Evolutionary conservation across 257 asterid genomes (phyloP).

Genomic region (Catharanthus roseus): DNA sequence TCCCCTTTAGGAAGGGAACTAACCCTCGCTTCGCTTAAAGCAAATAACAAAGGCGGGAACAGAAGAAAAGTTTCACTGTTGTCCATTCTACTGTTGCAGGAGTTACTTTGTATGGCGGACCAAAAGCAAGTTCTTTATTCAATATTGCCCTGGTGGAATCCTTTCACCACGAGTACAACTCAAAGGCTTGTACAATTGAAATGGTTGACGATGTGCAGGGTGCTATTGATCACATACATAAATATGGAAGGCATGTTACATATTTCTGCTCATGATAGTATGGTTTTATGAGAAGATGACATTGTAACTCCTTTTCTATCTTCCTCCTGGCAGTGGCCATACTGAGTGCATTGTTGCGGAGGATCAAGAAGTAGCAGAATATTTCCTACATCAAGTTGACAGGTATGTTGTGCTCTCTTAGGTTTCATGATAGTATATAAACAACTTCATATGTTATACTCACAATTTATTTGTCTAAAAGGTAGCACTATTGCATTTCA

Average conservation of each 20-base stretch:
- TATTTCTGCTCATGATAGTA: conserved; percentile 1
- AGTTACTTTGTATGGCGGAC: conserved; percentile 51
- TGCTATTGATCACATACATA: conserved; percentile 46
- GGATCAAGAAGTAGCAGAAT: conserved; percentile 24
- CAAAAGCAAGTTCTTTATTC: conserved; percentile 39
- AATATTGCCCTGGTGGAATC: conserved; percentile 28
- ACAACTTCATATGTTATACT: neutral
- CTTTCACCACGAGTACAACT: conserved; percentile 52
- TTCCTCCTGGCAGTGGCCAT: conserved; percentile 26
- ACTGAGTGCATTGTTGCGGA: conserved; percentile 33
- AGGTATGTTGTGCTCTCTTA: conserved; percentile 32
- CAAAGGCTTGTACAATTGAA: conserved; percentile 56
- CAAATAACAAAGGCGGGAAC: neutral
- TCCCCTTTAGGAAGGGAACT: neutral
- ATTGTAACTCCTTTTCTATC: neutral
- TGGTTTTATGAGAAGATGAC: neutral
- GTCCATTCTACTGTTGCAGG: conserved; percentile 29
- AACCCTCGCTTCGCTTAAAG: neutral
- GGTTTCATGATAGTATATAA: neutral
- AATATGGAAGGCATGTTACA: conserved; percentile 50
- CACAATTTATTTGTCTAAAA: neutral
- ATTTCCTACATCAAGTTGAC: conserved; percentile 47
- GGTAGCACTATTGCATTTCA: too few relatives aligned
- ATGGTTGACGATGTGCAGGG: conserved; percentile 44
- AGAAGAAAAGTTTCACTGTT: neutral